Conservation (phyloP, 129 eudicot genomes). For the Ambrosia trifida region DNA sequence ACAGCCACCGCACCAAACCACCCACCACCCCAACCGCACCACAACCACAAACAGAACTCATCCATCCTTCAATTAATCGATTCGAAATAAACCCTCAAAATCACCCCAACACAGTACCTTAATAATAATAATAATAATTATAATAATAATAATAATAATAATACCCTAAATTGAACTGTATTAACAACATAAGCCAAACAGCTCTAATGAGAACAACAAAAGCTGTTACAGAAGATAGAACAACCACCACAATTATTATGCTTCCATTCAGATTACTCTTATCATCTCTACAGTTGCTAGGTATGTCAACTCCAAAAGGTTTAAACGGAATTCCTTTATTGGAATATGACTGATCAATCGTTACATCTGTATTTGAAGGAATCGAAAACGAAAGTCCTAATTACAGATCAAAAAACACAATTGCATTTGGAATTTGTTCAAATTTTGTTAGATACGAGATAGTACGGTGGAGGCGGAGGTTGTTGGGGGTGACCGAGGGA, state of each 20-base stretch:
- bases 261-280: slow-evolving; percentile 41
- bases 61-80: too few species aligned
- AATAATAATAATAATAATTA: too few species aligned
- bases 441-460: background rate
- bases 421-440: slow-evolving; percentile 1
- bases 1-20: too few species aligned
- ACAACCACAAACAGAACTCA: too few species aligned
- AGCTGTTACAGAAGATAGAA: slow-evolving; percentile 74
- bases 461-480: too few species aligned
- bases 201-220: slow-evolving; percentile 56
- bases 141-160: too few species aligned
- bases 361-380: slow-evolving; percentile 42
- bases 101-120: too few species aligned
- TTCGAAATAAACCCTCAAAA: too few species aligned
- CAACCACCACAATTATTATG: slow-evolving; percentile 51
- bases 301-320: slow-evolving; percentile 80
- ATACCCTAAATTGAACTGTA: too few species aligned
- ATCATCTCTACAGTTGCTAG: slow-evolving; percentile 34
- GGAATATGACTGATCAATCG: slow-evolving; percentile 54
- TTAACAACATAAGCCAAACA: slow-evolving; percentile 59
- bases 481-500: too few species aligned
- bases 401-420: too few species aligned
- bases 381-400: slow-evolving; percentile 82
- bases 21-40: too few species aligned
- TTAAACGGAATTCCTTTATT: slow-evolving; percentile 55